These are phyloP conservation scores for Phytopythium kandeliae DNA, from an alignment of 352 stramenopile species.

Conservation along the genomic window DNA sequence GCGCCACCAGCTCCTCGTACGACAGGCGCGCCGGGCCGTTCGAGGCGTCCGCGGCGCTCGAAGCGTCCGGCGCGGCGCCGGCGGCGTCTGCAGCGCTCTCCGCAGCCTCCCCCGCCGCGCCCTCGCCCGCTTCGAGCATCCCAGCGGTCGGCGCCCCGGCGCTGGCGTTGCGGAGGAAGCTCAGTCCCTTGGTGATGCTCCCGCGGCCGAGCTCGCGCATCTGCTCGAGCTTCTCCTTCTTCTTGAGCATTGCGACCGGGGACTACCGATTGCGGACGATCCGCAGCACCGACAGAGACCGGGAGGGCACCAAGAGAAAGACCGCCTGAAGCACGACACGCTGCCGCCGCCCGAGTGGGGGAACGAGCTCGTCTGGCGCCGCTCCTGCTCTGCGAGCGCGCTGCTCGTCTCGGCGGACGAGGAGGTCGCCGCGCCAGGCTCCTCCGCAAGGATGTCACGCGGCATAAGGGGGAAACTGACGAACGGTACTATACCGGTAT, in stretches of 20 bases:
- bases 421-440: too few relatives aligned
- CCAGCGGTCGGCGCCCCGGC: constrained; percentile 8
- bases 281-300: not conserved
- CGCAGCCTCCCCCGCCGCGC: constrained; percentile 3
- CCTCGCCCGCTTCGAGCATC: constrained; percentile 16
- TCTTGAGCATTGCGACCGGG: constrained; percentile 48
- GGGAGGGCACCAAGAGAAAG: not conserved
- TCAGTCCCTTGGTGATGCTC: constrained; percentile 68
- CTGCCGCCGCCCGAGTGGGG: not conserved
- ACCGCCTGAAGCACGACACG: not conserved
- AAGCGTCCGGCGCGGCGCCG: constrained; percentile 8
- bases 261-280: not conserved
- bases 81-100: not conserved
- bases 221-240: constrained; percentile 87
- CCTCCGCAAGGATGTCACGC: too few relatives aligned
- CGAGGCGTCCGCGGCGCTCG: not conserved
- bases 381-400: not conserved
- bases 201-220: constrained; percentile 82
- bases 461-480: not conserved
- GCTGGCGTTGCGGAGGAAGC: constrained; percentile 59
- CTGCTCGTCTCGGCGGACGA: not conserved
- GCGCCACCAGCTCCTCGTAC: constrained; percentile 76
- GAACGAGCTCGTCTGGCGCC: not conserved
- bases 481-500: not conserved
- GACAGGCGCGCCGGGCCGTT: constrained; percentile 33